These are phyloP conservation scores for Eimeria brunetti DNA, from an alignment of 169 alveolate species.

Conservation along the genomic window DNA sequence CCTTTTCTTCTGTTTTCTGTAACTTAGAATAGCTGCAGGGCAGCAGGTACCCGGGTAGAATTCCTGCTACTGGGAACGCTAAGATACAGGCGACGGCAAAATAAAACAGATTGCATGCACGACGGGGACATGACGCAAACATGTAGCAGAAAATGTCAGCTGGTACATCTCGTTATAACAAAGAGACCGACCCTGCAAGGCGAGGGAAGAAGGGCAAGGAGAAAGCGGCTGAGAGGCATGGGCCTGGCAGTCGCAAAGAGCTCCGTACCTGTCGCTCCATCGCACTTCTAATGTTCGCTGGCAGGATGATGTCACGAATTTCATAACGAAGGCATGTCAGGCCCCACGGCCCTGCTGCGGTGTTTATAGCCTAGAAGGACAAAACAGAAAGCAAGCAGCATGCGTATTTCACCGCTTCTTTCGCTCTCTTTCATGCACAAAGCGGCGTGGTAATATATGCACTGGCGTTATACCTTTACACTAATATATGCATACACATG, in stretches of 20 bases:
- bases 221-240: not conserved
- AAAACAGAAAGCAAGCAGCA: not conserved
- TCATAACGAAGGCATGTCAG: constrained; percentile 95
- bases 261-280: constrained; percentile 91
- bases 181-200: not conserved
- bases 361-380: constrained; percentile 86
- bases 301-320: constrained; percentile 95
- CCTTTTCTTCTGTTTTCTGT: not conserved
- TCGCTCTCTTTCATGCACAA: not conserved
- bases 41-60: not conserved
- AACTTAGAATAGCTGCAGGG: too few relatives aligned
- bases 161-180: too few relatives aligned
- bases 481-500: not conserved
- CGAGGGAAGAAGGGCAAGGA: not conserved
- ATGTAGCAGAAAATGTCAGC: not conserved
- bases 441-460: not conserved
- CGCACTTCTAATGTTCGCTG: constrained; percentile 93
- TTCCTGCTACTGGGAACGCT: not conserved
- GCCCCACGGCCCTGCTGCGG: constrained; percentile 97
- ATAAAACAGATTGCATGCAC: not conserved
- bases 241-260: not conserved
- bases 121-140: not conserved
- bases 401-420: not conserved
- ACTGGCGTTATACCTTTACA: not conserved
- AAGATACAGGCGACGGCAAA: not conserved